Evolutionary conservation across 139 green algal genomes (phyloP).

Genomic region (Closterium sp.): DNA sequence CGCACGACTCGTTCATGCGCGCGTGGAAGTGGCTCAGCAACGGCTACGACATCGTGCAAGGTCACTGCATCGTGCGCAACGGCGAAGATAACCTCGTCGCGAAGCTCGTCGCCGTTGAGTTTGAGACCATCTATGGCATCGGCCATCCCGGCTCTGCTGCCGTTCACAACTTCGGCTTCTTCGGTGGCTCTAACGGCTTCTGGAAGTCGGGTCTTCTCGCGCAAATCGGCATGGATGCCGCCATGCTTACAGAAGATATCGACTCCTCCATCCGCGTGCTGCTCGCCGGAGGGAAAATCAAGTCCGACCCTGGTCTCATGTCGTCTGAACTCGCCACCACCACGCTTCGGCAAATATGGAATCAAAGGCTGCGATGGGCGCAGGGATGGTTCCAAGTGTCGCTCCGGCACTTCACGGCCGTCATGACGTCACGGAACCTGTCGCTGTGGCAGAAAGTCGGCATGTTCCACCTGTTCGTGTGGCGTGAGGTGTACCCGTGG

Average conservation of each 20-base stretch:
- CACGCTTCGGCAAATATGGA: slow-evolving; percentile 34
- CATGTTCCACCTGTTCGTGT: slow-evolving; percentile 38
- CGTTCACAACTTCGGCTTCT: slow-evolving; percentile 45
- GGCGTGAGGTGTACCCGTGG: slow-evolving; percentile 42
- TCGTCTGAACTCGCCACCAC: slow-evolving; percentile 38
- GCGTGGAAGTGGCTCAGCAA: slow-evolving; percentile 38
- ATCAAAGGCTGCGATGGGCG: slow-evolving; percentile 48
- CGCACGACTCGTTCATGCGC: slow-evolving; percentile 39
- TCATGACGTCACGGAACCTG: slow-evolving; percentile 25
- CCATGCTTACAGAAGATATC: slow-evolving; percentile 52
- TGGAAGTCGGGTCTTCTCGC: slow-evolving; percentile 24
- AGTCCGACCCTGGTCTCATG: slow-evolving; percentile 33
- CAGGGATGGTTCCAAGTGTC: slow-evolving; percentile 52
- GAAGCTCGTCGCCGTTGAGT: slow-evolving; percentile 29
- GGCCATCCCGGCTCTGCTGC: slow-evolving; percentile 32
- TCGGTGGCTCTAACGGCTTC: slow-evolving; percentile 49
- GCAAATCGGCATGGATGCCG: slow-evolving; percentile 36
- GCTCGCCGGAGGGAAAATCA: slow-evolving; percentile 28
- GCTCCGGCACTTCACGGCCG: slow-evolving; percentile 25
- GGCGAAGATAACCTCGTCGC: slow-evolving; percentile 27
- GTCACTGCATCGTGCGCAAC: slow-evolving; percentile 39
- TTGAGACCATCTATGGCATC: slow-evolving; percentile 41
- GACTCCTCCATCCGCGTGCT: slow-evolving; percentile 33
- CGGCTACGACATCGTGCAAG: slow-evolving; percentile 50
- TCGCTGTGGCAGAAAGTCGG: slow-evolving; percentile 18